Percentiles rank a stretch among this genome's conserved stretches.
Conservation (phyloP, 805 yeast genomes). For the Ogataea degrootiae region DNA sequence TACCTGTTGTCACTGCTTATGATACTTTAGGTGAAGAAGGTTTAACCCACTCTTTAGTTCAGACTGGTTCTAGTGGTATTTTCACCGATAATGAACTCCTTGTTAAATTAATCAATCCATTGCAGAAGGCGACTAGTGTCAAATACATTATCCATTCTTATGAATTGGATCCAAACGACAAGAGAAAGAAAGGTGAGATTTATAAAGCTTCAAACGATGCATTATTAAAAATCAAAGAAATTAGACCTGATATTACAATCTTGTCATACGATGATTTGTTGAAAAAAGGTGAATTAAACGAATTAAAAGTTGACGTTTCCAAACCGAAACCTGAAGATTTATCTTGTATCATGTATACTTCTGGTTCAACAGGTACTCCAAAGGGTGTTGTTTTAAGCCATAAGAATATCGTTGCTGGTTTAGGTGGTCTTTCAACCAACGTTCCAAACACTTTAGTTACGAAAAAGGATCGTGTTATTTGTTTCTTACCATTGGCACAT, state of each 20-base stretch:
- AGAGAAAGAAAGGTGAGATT: slow-evolving; percentile 55
- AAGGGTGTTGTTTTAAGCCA: slow-evolving; percentile 76
- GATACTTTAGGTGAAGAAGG: slow-evolving; percentile 92
- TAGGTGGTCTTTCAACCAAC: slow-evolving; percentile 72
- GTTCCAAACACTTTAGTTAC: slow-evolving; percentile 49
- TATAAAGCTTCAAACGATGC: slow-evolving; percentile 57
- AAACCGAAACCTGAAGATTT: slow-evolving; percentile 55
- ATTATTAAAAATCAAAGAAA: slow-evolving; percentile 50
- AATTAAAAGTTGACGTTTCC: slow-evolving; percentile 32
- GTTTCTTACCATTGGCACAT: slow-evolving; percentile 93
- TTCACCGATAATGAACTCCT: slow-evolving; percentile 81
- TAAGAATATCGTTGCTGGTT: slow-evolving; percentile 70
- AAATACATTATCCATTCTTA: slow-evolving; percentile 71
- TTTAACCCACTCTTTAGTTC: slow-evolving; percentile 75
- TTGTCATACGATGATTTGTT: slow-evolving; percentile 61
- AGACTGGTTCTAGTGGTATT: slow-evolving; percentile 74
- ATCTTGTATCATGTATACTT: slow-evolving; percentile 81
- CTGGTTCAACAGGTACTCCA: slow-evolving; percentile 83
- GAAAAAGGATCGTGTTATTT: slow-evolving; percentile 67
- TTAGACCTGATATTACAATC: slow-evolving; percentile 75
- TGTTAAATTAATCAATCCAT: slow-evolving; percentile 62
- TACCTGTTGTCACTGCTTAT: slow-evolving; percentile 92
- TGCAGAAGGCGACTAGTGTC: slow-evolving; percentile 56
- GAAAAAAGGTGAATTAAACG: slow-evolving; percentile 54
- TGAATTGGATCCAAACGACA: slow-evolving; percentile 54